Evolutionary conservation across 2,329 filamentous ascomycete species (phyloP).

Genomic region (Curvularia sp.): DNA sequence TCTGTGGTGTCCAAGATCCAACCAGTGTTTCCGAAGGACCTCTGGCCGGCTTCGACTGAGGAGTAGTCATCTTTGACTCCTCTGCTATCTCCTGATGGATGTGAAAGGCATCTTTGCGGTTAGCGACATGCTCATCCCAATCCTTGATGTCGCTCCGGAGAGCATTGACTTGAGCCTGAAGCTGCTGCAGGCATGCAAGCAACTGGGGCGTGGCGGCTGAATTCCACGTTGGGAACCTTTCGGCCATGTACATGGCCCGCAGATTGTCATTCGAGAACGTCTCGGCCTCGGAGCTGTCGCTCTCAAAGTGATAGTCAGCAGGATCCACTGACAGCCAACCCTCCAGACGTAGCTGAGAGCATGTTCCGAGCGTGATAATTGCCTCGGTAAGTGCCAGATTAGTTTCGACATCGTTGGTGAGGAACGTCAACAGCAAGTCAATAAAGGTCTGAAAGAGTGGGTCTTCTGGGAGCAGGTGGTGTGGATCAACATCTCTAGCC

Average conservation of each 20-base stretch:
- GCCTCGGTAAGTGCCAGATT: constrained; percentile 88
- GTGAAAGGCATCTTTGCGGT: constrained; percentile 59
- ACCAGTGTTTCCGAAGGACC: constrained; percentile 37
- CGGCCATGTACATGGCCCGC: constrained; percentile 46
- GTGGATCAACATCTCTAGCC: constrained; percentile 68
- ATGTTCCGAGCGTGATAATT: constrained; percentile 81
- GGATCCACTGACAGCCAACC: constrained; percentile 87
- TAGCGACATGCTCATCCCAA: constrained; percentile 57
- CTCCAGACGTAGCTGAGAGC: constrained; percentile 83
- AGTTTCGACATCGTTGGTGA: constrained; percentile 88
- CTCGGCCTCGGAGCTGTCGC: constrained; percentile 31
- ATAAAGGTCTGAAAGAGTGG: constrained; percentile 61
- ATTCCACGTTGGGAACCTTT: constrained; percentile 48
- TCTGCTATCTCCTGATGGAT: constrained; percentile 56
- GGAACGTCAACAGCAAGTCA: constrained; percentile 76
- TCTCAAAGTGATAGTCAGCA: constrained; percentile 50
- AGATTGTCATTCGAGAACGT: constrained; percentile 41
- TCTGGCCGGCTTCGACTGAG: constrained; percentile 35
- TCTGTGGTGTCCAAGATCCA: constrained; percentile 48
- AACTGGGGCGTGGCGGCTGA: constrained; percentile 50
- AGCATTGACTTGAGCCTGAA: constrained; percentile 53
- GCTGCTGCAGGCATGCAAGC: constrained; percentile 52
- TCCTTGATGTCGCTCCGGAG: constrained; percentile 56
- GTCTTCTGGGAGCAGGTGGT: constrained; percentile 67
- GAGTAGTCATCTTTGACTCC: constrained; percentile 44